Conservation (phyloP, 768 basidiomycete genomes). For the Amanita rimosa region DNA sequence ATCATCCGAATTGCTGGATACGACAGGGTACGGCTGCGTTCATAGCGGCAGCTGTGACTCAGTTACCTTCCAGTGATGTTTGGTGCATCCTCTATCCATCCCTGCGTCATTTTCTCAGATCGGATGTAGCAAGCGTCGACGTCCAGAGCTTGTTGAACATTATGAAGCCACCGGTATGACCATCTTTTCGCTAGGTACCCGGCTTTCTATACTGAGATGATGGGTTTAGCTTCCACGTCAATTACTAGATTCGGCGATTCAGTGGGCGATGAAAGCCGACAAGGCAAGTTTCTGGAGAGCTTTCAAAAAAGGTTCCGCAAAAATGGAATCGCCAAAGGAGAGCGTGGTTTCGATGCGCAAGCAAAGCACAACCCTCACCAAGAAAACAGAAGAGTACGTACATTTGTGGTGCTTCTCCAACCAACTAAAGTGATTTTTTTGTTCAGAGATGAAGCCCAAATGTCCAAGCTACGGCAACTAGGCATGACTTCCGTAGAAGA, state of each 20-base stretch:
- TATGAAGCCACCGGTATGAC: slow-evolving; percentile 68
- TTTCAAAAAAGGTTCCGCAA: slow-evolving; percentile 32
- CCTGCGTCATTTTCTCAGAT: slow-evolving; percentile 73
- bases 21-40: slow-evolving; percentile 87
- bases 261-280: slow-evolving; percentile 83
- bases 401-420: neutral
- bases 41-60: slow-evolving; percentile 75
- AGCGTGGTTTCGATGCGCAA: slow-evolving; percentile 59
- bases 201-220: neutral
- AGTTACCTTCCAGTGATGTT: slow-evolving; percentile 77
- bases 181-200: neutral
- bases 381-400: slow-evolving; percentile 69
- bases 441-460: slow-evolving; percentile 63
- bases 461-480: slow-evolving; percentile 72
- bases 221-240: slow-evolving; percentile 41
- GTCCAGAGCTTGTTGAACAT: slow-evolving; percentile 66
- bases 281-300: slow-evolving; percentile 73
- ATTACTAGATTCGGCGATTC: slow-evolving; percentile 75
- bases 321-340: slow-evolving; percentile 59
- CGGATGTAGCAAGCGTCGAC: slow-evolving; percentile 67
- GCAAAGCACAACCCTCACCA: slow-evolving; percentile 30
- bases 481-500: slow-evolving; percentile 82
- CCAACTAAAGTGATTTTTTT: neutral
- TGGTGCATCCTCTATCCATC: slow-evolving; percentile 98
- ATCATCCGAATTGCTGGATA: slow-evolving; percentile 95